Conservation (phyloP, 2,329 filamentous ascomycete genomes). For the Colletotrichum magnum region DNA sequence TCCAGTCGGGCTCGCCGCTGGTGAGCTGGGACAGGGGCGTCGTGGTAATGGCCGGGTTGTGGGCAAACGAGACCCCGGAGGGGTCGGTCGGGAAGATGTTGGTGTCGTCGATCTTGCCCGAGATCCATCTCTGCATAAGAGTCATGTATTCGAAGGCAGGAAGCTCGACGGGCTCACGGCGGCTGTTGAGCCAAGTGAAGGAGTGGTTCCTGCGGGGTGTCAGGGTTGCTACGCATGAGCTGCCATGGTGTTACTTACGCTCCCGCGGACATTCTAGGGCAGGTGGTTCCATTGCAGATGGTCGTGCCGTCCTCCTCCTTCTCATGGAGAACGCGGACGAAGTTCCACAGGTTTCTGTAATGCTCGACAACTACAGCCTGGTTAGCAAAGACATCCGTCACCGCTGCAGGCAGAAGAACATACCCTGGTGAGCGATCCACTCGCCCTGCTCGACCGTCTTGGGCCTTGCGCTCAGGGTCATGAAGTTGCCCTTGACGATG, state of each 20-base stretch:
- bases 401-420: constrained; percentile 42
- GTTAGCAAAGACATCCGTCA: neutral
- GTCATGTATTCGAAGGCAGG: constrained; percentile 95
- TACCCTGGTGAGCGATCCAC: constrained; percentile 96
- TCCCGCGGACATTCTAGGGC: constrained; percentile 95
- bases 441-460: constrained; percentile 95
- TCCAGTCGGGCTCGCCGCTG: constrained; percentile 79
- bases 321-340: constrained; percentile 90
- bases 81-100: constrained; percentile 92
- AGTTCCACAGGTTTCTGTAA: constrained; percentile 89
- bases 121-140: constrained; percentile 97
- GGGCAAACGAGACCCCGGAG: constrained; percentile 75
- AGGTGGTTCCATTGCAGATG: constrained; percentile 87
- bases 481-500: constrained; percentile 97
- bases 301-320: constrained; percentile 82
- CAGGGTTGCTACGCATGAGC: constrained; percentile 1
- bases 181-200: constrained; percentile 95
- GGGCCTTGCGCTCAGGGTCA: constrained; percentile 92
- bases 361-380: constrained; percentile 83
- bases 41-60: constrained; percentile 71
- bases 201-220: constrained; percentile 78
- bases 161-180: constrained; percentile 89
- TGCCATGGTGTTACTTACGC: constrained; percentile 72
- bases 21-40: constrained; percentile 75
- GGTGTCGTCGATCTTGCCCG: constrained; percentile 92